Evolutionary conservation across 169 alveolate genomes (phyloP).

Genomic region (Eimeria zaria): DNA sequence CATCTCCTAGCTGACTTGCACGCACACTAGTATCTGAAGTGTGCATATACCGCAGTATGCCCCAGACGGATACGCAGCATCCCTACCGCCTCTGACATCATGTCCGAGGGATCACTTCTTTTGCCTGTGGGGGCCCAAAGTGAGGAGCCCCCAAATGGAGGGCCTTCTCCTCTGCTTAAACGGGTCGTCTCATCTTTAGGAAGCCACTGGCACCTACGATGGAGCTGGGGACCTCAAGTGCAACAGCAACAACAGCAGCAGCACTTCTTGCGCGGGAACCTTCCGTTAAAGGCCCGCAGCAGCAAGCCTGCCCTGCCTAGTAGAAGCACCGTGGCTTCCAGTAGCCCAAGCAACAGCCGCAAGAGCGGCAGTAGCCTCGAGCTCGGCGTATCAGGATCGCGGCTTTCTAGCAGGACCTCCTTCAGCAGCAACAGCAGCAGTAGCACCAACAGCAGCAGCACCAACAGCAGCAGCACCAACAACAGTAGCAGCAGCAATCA

Average conservation of each 20-base stretch:
- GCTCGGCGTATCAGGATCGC: slow-evolving; percentile 38
- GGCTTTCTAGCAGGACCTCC: slow-evolving; percentile 11
- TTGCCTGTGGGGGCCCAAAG: background rate
- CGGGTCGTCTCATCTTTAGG: slow-evolving; percentile 23
- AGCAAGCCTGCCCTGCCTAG: background rate
- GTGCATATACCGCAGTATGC: slow-evolving; percentile 3
- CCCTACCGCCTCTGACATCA: slow-evolving; percentile 16
- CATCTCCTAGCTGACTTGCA: background rate
- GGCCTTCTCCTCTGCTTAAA: slow-evolving; percentile 15
- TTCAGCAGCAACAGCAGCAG: slow-evolving; percentile 3
- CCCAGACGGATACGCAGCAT: background rate
- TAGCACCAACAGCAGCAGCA: slow-evolving; percentile 4
- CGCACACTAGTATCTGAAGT: background rate
- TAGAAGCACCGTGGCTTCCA: slow-evolving; percentile 25
- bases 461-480: slow-evolving; percentile 13
- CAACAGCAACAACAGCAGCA: background rate
- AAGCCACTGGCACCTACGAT: slow-evolving; percentile 27
- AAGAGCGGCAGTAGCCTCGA: slow-evolving; percentile 36
- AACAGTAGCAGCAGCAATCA: background rate
- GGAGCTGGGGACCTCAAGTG: slow-evolving; percentile 45
- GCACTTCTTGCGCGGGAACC: background rate
- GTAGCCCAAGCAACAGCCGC: background rate
- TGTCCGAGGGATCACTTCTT: slow-evolving; percentile 25
- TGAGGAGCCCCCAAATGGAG: background rate
- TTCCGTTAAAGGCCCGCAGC: background rate